These are phyloP conservation scores for Cryptosporidium sp. DNA, from an alignment of 169 alveolate species.

Conservation along the genomic window DNA sequence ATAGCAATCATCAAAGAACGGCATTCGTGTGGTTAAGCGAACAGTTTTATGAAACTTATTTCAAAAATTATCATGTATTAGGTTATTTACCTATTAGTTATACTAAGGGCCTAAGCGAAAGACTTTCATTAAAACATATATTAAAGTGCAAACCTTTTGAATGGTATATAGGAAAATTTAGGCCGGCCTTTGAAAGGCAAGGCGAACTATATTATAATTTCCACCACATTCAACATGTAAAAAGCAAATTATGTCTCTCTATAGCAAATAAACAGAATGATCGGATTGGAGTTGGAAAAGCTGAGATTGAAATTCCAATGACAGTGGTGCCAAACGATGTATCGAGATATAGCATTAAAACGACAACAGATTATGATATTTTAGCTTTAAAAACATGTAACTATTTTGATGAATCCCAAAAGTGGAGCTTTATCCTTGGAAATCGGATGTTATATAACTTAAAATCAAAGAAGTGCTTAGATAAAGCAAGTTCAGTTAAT, in stretches of 20 bases:
- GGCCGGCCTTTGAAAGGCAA: slow-evolving; percentile 78
- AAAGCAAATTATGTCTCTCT: slow-evolving; percentile 55
- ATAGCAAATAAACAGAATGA: neutral
- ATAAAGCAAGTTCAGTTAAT: neutral
- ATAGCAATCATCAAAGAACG: slow-evolving; percentile 50
- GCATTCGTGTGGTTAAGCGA: slow-evolving; percentile 67
- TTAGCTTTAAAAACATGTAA: slow-evolving; percentile 33
- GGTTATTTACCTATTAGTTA: neutral
- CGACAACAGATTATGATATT: slow-evolving; percentile 31
- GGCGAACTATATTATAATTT: slow-evolving; percentile 18
- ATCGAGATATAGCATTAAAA: slow-evolving; percentile 27
- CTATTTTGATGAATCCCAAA: slow-evolving; percentile 36
- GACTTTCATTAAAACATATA: slow-evolving; percentile 68
- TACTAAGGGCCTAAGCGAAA: slow-evolving; percentile 43
- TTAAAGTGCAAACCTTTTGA: slow-evolving; percentile 76
- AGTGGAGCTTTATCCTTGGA: slow-evolving; percentile 64
- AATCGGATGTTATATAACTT: slow-evolving; percentile 56
- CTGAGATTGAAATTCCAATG: slow-evolving; percentile 35
- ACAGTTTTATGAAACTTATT: slow-evolving; percentile 52
- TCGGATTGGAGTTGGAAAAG: neutral
- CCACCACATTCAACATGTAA: slow-evolving; percentile 67
- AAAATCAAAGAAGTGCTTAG: slow-evolving; percentile 34
- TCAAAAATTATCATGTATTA: slow-evolving; percentile 50
- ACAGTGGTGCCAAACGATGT: slow-evolving; percentile 66
- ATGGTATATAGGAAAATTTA: slow-evolving; percentile 77